Evolutionary conservation across 345 rosid species (phyloP).

Genomic region (Combretum micranthum): DNA sequence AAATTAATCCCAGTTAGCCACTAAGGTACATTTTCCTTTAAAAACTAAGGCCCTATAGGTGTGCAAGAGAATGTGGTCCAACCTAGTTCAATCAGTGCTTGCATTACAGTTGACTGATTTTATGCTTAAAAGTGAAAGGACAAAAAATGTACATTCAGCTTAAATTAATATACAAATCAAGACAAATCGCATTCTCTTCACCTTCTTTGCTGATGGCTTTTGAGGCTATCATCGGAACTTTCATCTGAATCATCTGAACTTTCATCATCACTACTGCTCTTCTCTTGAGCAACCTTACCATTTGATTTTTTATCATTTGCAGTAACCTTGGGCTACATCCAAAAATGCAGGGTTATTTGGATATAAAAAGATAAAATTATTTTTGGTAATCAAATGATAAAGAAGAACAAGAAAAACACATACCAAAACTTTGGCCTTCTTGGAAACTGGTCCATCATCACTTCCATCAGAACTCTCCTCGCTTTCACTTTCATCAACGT

Average conservation of each 20-base stretch:
- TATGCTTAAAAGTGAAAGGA: no score
- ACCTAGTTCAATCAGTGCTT: no score
- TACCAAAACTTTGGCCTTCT: constrained; percentile 28
- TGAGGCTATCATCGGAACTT: constrained; percentile 15
- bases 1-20: no score
- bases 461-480: constrained; percentile 31
- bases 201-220: not conserved
- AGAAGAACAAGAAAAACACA: not conserved
- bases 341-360: not conserved
- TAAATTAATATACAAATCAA: not conserved
- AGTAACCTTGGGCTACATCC: constrained; percentile 18
- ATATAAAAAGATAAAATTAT: not conserved
- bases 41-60: no score
- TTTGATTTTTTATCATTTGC: constrained; percentile 11
- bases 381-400: not conserved
- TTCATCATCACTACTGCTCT: constrained; percentile 50
- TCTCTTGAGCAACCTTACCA: constrained; percentile 28
- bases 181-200: not conserved
- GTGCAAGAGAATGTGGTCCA: not conserved
- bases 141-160: no score
- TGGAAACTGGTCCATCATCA: constrained; percentile 40
- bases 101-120: no score
- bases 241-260: constrained; percentile 10
- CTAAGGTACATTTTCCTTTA: no score
- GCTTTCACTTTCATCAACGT: constrained; percentile 31